Conservation (phyloP, 306 rosid species). For the Quercus agrifolia region DNA sequence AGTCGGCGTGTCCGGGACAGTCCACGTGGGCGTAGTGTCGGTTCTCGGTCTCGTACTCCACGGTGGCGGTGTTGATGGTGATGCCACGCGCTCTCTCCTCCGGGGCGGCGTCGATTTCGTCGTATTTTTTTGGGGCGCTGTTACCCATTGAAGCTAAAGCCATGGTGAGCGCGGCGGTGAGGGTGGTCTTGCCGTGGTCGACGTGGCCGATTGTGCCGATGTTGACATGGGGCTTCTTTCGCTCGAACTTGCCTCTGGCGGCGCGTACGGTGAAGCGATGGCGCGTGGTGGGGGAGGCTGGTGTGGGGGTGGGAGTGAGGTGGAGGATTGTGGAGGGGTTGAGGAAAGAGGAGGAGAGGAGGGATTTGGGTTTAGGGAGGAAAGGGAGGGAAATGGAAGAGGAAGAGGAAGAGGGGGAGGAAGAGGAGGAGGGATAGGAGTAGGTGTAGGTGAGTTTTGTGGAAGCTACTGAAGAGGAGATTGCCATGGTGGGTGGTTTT, state of each 20-base stretch:
- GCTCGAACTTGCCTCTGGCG: conserved; percentile 84
- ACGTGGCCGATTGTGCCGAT: conserved; percentile 92
- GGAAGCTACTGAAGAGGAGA: conserved; percentile 42
- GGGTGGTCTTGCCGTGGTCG: conserved; percentile 91
- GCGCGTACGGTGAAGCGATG: conserved; percentile 59
- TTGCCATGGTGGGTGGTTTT: conserved; percentile 36
- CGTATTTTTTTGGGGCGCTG: conserved; percentile 70
- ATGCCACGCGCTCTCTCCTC: conserved; percentile 91
- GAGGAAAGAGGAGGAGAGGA: conserved; percentile 62
- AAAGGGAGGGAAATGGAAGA: conserved; percentile 1
- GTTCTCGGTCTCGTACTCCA: conserved; percentile 84
- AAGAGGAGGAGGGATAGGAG: conserved; percentile 23
- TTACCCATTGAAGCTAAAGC: conserved; percentile 64
- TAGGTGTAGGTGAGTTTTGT: conserved; percentile 35
- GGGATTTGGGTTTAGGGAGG: conserved; percentile 32
- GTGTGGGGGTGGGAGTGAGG: conserved; percentile 14
- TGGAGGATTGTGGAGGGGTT: conserved; percentile 59
- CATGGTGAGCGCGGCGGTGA: conserved; percentile 91
- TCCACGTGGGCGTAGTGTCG: conserved; percentile 86
- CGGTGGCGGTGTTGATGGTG: conserved; percentile 91
- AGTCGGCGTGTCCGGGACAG: conserved; percentile 85
- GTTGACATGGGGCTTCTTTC: conserved; percentile 86
- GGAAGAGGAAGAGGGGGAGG: conserved; percentile 21
- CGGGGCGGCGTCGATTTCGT: conserved; percentile 86
- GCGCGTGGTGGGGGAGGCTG: conserved; percentile 10